Base-by-base conservation (phyloP, 2,329 filamentous ascomycete genomes). In the Sphaerulina vaccinii region DNA sequence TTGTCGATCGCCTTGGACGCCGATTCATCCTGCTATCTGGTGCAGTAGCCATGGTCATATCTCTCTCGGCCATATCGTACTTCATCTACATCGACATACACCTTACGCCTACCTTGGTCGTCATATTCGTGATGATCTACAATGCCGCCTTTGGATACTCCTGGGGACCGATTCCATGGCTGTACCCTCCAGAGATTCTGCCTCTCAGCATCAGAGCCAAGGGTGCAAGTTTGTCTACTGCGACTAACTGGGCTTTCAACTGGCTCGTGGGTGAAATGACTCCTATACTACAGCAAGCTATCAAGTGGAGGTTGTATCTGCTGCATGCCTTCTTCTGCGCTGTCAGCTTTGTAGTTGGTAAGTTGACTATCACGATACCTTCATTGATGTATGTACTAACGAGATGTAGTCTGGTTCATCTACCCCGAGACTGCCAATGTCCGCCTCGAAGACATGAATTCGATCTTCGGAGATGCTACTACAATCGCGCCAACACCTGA, bases 81-180 rank as follows among this genome's bases (percentile, higher is more conserved):
- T 97, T 96, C 74, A 87, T 96, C 64, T 95, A 87, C 73, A 82
- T 97, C 57, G 87, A 96, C 64, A 81, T 96, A 43, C 73, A 71
- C 38, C 79, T 79, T 63, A 97, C 93, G 1, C 90, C 88, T 3
- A 87, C 81, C 5, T 73, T 96, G 68, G 93, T 96, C 2, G 93
- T 97, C 43, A 72, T 95, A 44, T 95, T 95, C 65, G 93, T 99
- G 67, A 96, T 97, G 87, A 86, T 96, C 43, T 99, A 97, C 75
- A 99, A 99, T 66, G 93, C 92, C 4, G 88, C 93, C 6, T 99
- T 97, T 69, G 93, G 93, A 41, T 95, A 91, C 67, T 87, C 84
- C n/a, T 99, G 93, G 93, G 93, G 93, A 15, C 93, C 93, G 1
- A 95, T 99, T 56, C 93, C 93, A 7, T 99, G 93, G 93, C 77